A percentile compares a stretch with the other conserved stretches of the same genome.
These are phyloP conservation scores for Tirmania nivea DNA, from an alignment of 495 filamentous ascomycete genomes.

Conservation along the genomic window DNA sequence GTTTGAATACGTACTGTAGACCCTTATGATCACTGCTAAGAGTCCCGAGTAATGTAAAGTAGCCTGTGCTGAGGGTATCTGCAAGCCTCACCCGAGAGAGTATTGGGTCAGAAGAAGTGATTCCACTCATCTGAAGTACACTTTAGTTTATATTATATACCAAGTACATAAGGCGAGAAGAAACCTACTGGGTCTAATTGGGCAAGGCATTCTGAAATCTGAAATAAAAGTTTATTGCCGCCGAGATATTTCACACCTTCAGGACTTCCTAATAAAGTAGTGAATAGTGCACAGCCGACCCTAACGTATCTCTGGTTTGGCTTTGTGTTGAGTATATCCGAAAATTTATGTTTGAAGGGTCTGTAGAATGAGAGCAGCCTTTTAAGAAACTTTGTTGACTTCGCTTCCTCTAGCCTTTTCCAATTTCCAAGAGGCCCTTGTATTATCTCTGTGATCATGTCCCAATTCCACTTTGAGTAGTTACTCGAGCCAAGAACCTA, in stretches of 20 bases:
- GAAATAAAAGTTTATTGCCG: constrained; percentile 78
- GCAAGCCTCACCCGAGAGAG: constrained; percentile 65
- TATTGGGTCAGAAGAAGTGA: constrained; percentile 68
- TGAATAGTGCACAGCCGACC: constrained; percentile 68
- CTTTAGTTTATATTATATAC: neutral
- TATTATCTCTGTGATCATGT: constrained; percentile 68
- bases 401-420: constrained; percentile 81
- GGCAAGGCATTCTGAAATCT: constrained; percentile 85
- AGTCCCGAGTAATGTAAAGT: constrained; percentile 78
- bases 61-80: constrained; percentile 71
- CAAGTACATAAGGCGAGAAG: neutral
- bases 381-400: constrained; percentile 86
- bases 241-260: constrained; percentile 70
- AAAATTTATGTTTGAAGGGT: constrained; percentile 90
- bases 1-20: constrained; percentile 25
- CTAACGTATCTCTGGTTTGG: constrained; percentile 85
- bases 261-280: constrained; percentile 56
- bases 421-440: constrained; percentile 85
- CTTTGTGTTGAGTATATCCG: constrained; percentile 64
- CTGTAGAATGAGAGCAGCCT: constrained; percentile 83
- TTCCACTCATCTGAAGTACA: constrained; percentile 45
- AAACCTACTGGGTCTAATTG: constrained; percentile 52
- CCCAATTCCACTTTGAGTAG: constrained; percentile 91
- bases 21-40: constrained; percentile 63
- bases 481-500: constrained; percentile 67